Percentiles rank a stretch among this genome's conserved stretches.
phyloP scores from a whole-genome alignment of 2,329 filamentous ascomycete genomes.

The Aspergillus pseudoterreus region DNA sequence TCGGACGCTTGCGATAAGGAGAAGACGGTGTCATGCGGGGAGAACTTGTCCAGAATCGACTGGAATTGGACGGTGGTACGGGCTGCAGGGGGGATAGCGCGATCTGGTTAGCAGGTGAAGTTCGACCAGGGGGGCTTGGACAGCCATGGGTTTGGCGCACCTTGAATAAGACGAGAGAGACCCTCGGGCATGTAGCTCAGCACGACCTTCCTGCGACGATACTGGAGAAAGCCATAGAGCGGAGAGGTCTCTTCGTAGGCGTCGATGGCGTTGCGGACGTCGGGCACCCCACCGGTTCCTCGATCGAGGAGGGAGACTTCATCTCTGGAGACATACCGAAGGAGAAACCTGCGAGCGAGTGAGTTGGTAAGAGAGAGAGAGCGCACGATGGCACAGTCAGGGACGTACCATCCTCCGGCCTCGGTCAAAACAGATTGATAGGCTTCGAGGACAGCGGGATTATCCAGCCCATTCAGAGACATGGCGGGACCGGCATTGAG shows the following conservation, averaged over 20 bases:
- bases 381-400: neutral
- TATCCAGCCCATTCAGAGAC: conserved; percentile 95
- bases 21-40: conserved; percentile 82
- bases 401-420: conserved; percentile 85
- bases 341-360: conserved; percentile 68
- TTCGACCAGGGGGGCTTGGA: neutral
- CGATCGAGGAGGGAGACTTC: conserved; percentile 73
- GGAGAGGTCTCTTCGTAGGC: conserved; percentile 81
- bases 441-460: conserved; percentile 74
- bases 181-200: conserved; percentile 90
- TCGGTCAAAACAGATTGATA: conserved; percentile 76
- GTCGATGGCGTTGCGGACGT: conserved; percentile 74
- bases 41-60: conserved; percentile 63
- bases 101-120: conserved; percentile 8
- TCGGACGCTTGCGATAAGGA: conserved; percentile 71
- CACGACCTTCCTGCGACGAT: conserved; percentile 82
- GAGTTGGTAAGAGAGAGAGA: neutral
- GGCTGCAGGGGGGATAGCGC: conserved; percentile 49
- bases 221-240: conserved; percentile 86
- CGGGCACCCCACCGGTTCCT: conserved; percentile 77
- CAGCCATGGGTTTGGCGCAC: conserved; percentile 48
- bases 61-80: conserved; percentile 71
- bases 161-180: conserved; percentile 87
- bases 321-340: conserved; percentile 87
- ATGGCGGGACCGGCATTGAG: conserved; percentile 53